Conservation (phyloP, 75 land plant species). For the Selaginella tamariscina region DNA sequence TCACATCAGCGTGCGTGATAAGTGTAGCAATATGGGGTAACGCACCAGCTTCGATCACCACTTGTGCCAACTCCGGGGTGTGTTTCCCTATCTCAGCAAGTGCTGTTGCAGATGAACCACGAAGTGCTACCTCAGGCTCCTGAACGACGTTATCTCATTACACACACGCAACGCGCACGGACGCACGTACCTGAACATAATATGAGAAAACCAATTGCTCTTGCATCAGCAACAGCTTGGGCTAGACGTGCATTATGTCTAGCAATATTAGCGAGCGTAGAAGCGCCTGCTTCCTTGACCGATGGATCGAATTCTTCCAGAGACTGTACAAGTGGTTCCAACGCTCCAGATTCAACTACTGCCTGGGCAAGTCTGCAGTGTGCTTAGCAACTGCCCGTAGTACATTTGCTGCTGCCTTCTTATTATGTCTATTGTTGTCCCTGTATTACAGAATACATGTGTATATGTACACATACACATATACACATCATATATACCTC, state of each 20-base stretch:
- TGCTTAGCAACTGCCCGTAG: conserved; percentile 6
- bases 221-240: background rate
- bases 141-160: too few relatives aligned
- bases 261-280: conserved; percentile 3
- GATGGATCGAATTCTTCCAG: conserved; percentile 11
- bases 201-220: conserved; percentile 1
- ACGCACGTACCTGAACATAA: conserved; percentile 3
- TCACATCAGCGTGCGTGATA: conserved; percentile 3
- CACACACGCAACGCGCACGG: too few relatives aligned
- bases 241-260: conserved; percentile 7
- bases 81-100: conserved; percentile 4
- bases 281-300: conserved; percentile 10
- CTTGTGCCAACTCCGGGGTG: conserved; percentile 5
- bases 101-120: background rate
- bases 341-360: conserved; percentile 8
- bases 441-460: background rate
- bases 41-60: conserved; percentile 4
- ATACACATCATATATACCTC: conserved; percentile 15
- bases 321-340: conserved; percentile 4
- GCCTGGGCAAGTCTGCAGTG: background rate
- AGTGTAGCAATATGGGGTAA: background rate
- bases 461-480: too few relatives aligned
- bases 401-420: conserved; percentile 6
- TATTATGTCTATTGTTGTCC: background rate
- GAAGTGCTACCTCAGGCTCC: conserved; percentile 7